Base-by-base conservation (phyloP, 2,329 filamentous ascomycete species). In the Didymella sp. region DNA sequence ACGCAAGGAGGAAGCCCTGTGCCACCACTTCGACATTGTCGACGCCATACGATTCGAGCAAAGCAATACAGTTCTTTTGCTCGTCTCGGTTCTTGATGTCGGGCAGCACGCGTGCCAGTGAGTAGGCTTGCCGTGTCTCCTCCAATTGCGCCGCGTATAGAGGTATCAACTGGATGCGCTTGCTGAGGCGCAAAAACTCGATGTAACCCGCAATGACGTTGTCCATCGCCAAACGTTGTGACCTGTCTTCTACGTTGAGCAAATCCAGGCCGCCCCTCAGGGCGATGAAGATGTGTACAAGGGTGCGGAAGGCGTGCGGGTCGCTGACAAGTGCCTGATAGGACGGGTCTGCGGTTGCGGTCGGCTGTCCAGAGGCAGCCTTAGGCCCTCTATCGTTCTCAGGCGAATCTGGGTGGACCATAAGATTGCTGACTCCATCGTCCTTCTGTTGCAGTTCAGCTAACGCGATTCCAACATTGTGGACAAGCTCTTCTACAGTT, bases 81-180 rank as follows among this genome's bases (percentile, higher is more conserved):
- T 89, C 86, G 7, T 85, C 80, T 7, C 81, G 76, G 40, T 90
- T 85, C 25, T 84, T 83, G 51, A 97, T 84, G 42, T 90, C 85
- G 46, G 92, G 88, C 52, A 97, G 79, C 53, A 96, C 89, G 49
- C 86, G 85, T 55, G 89, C 91, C 45, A 99, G 82, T 15, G 89
- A 88, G 51, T 87, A 84, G 64, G 92, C 87, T 59, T 84, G 83
- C 60, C 89, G 84, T 12, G 85, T 80, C 6, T 82, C 78, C 9
- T 85, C 82, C 12, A 99, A 81, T 66, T 91, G 88, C 8, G 92
- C 92, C 60, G 91, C 93, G 74, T 99, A 99, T 0, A 96, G 80
- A 0, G 95, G 93, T 52, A 96, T 89, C 38, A 95, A 79, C 60
- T 94, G 88, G 57, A 89, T 86, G 51, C 95, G 85, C 30, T 87